phyloP scores from a whole-genome alignment of 345 rosid genomes.

The Dovyalis caffra region DNA sequence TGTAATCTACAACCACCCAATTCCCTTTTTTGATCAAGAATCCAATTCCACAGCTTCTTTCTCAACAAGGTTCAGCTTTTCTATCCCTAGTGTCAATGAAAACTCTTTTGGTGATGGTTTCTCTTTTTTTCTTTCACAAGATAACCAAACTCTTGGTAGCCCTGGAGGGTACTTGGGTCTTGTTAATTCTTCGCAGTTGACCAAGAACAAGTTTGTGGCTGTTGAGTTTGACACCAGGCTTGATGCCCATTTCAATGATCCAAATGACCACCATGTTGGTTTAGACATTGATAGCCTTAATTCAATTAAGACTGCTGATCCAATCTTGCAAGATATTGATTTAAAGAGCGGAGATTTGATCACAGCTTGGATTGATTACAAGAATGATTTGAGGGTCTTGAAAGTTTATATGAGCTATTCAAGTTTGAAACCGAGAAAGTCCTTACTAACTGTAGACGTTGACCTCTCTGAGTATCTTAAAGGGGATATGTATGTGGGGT shows the following conservation, averaged over 20 bases:
- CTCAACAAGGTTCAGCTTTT: constrained; percentile 71
- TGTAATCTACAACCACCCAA: constrained; percentile 63
- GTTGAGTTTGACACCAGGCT: constrained; percentile 77
- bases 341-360: constrained; percentile 71
- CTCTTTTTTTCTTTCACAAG: constrained; percentile 80
- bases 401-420: constrained; percentile 68
- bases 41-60: constrained; percentile 84
- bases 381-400: constrained; percentile 57
- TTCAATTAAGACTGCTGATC: constrained; percentile 68
- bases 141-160: constrained; percentile 66
- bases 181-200: constrained; percentile 66
- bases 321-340: constrained; percentile 47
- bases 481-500: constrained; percentile 67
- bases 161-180: constrained; percentile 81
- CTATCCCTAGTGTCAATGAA: constrained; percentile 55
- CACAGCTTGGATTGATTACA: constrained; percentile 86
- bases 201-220: constrained; percentile 79
- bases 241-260: constrained; percentile 64
- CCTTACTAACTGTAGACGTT: constrained; percentile 50
- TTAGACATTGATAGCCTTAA: constrained; percentile 67
- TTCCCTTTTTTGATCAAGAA: constrained; percentile 62
- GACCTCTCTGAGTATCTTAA: constrained; percentile 65
- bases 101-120: constrained; percentile 80
- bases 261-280: constrained; percentile 69
- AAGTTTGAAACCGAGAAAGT: constrained; percentile 51